Base-by-base conservation (phyloP, 2,329 filamentous ascomycete species). In the Fusarium penzigii region DNA sequence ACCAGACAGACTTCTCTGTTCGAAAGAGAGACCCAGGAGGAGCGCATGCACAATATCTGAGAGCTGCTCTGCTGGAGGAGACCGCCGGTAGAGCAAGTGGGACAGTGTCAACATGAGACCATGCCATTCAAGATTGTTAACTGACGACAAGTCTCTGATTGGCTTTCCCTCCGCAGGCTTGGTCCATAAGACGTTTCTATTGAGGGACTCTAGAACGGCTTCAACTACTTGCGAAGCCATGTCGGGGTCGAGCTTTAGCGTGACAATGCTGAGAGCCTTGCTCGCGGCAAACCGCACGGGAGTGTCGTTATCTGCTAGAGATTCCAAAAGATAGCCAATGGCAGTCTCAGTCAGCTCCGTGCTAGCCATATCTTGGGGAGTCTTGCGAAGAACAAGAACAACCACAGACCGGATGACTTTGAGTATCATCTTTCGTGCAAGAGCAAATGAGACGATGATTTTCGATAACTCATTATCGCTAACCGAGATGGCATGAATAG, bases 201-300 rank as follows among this genome's bases (percentile, higher is more conserved):
- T 79, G 70, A 79, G 85, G 59, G 70, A 90, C 72, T 88, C 88
- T 29, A 96, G 79, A 11, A 97, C 87, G 1, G 90, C 92, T 53
- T 96, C 89, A 12, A 97, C 86, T 11, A 99, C 88, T 65, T 97
- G 89, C 1, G 83, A 81, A 1, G 90, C 91, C 87, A 97, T 92
- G 17, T 88, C 87, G 0, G 83, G 72, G 42, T 92, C 85, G 8
- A 99, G 74, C 59, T 89, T 92, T 46, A 95, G 76, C 0, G 92
- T 88, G 59, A 97, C 85, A 48, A 96, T 82, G 70, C 92, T 96
- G 42, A 97, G 81, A 5, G 92, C 89, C 73, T 99, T 99, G 70
- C 92, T 96, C 17, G 93, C 90, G 32, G 93, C 89, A 63, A 96
- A 84, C 38, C 94, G 82, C 12, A 99, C 92, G 1, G 92, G 91